phyloP scores from a whole-genome alignment of 768 basidiomycete genomes.

The Mycena filopes region DNA sequence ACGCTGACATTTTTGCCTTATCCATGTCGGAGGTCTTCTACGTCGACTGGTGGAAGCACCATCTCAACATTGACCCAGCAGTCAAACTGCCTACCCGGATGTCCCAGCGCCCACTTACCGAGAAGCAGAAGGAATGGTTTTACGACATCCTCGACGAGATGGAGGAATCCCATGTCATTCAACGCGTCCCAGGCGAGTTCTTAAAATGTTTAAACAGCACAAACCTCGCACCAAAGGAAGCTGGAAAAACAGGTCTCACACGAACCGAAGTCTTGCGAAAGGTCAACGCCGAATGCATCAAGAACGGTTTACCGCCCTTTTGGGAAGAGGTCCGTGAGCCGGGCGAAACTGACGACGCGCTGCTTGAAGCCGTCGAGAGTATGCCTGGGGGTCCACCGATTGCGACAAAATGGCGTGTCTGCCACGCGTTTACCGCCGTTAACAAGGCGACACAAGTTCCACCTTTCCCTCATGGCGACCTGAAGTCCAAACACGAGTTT shows the following conservation, averaged over 20 bases:
- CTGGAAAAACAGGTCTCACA: constrained; percentile 15
- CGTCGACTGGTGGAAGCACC: constrained; percentile 22
- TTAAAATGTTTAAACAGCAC: constrained; percentile 11
- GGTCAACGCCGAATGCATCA: too few relatives aligned
- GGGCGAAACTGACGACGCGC: constrained; percentile 8
- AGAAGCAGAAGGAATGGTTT: too few relatives aligned
- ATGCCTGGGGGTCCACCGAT: neutral
- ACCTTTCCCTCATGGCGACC: too few relatives aligned
- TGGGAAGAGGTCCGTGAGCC: constrained; percentile 19
- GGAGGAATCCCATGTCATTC: constrained; percentile 13
- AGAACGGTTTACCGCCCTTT: constrained; percentile 3
- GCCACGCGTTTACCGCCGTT: too few relatives aligned
- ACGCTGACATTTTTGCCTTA: constrained; percentile 33
- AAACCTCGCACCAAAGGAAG: constrained; percentile 14
- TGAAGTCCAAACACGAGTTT: too few relatives aligned
- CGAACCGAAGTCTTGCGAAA: constrained; percentile 11
- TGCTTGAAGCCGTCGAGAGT: constrained; percentile 6
- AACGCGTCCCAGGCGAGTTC: too few relatives aligned
- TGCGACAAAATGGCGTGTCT: constrained; percentile 13
- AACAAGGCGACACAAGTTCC: too few relatives aligned
- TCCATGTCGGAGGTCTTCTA: constrained; percentile 27
- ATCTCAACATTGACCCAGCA: too few relatives aligned
- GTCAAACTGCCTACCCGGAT: too few relatives aligned
- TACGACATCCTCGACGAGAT: too few relatives aligned
- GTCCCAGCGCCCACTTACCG: too few relatives aligned